Conservation (phyloP, 352 stramenopile species). For the Hyaloperonospora brassicae region DNA sequence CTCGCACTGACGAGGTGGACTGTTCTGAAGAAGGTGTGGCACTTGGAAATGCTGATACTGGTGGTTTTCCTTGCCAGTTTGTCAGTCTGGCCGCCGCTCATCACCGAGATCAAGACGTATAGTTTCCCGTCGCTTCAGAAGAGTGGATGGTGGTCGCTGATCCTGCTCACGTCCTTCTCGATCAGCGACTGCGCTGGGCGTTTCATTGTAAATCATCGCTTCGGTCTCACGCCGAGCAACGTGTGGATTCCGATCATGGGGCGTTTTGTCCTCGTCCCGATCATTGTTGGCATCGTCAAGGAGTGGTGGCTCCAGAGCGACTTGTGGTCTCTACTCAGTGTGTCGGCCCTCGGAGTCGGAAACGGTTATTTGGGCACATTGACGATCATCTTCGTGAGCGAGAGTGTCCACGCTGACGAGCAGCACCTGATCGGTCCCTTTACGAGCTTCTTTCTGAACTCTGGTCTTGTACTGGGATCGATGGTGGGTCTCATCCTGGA, state of each 20-base stretch:
- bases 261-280: conserved; percentile 54
- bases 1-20: conserved; percentile 49
- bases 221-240: conserved; percentile 49
- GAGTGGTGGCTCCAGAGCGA: conserved; percentile 61
- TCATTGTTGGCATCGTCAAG: conserved; percentile 68
- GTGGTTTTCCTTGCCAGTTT: conserved; percentile 67
- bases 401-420: conserved; percentile 65
- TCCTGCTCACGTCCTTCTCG: conserved; percentile 73
- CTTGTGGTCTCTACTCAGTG: conserved; percentile 62
- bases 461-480: conserved; percentile 70
- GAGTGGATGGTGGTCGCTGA: conserved; percentile 74
- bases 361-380: conserved; percentile 80
- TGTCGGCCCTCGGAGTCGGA: conserved; percentile 56
- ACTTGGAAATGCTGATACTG: conserved; percentile 58
- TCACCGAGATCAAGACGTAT: conserved; percentile 78
- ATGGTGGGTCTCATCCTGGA: conserved; percentile 56
- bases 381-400: conserved; percentile 74
- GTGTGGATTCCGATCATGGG: conserved; percentile 55
- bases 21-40: conserved; percentile 58
- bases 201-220: conserved; percentile 64
- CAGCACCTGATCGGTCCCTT: conserved; percentile 68
- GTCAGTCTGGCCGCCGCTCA: conserved; percentile 66
- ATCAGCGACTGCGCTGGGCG: conserved; percentile 61
- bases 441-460: conserved; percentile 83
- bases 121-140: conserved; percentile 63